These are phyloP conservation scores for Cryphonectria japonica DNA, from an alignment of 2,329 filamentous ascomycete species.

Conservation along the genomic window DNA sequence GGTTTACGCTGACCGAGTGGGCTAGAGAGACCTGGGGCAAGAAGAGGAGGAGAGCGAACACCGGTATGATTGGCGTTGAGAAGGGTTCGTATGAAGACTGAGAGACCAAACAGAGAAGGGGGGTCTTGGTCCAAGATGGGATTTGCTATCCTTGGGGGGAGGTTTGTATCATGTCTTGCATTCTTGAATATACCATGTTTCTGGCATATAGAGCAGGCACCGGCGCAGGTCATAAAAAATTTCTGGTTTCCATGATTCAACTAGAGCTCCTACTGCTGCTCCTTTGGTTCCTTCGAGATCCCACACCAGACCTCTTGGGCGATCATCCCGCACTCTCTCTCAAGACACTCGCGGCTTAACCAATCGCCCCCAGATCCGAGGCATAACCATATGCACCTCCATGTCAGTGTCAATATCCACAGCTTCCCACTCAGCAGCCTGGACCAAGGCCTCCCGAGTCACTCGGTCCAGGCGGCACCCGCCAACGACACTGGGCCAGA, in stretches of 20 bases:
- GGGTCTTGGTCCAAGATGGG: background rate
- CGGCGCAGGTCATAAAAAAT: slow-evolving; percentile 24
- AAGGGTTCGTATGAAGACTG: slow-evolving; percentile 45
- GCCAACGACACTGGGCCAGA: slow-evolving; percentile 39
- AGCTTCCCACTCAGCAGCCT: slow-evolving; percentile 40
- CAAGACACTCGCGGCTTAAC: slow-evolving; percentile 32
- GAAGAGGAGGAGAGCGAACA: slow-evolving; percentile 49
- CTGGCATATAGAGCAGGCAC: slow-evolving; percentile 25
- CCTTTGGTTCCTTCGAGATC: background rate
- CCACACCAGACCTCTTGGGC: background rate
- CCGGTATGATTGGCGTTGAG: slow-evolving; percentile 53
- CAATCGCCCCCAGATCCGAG: slow-evolving; percentile 39
- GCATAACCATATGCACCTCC: slow-evolving; percentile 36
- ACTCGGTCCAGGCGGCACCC: slow-evolving; percentile 39
- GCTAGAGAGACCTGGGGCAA: slow-evolving; percentile 57
- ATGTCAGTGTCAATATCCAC: slow-evolving; percentile 36
- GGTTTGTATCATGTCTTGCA: slow-evolving; percentile 8
- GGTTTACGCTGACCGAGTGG: slow-evolving; percentile 85
- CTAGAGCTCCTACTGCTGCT: background rate
- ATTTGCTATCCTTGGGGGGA: background rate
- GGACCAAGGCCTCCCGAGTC: slow-evolving; percentile 36
- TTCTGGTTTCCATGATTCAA: slow-evolving; percentile 14
- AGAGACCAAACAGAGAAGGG: background rate
- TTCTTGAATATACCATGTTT: slow-evolving; percentile 19
- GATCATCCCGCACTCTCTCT: background rate